A percentile compares a stretch with the other conserved stretches of the same genome.
phyloP scores from a whole-genome alignment of 768 basidiomycete genomes.

The Multifurca ochricompacta region DNA sequence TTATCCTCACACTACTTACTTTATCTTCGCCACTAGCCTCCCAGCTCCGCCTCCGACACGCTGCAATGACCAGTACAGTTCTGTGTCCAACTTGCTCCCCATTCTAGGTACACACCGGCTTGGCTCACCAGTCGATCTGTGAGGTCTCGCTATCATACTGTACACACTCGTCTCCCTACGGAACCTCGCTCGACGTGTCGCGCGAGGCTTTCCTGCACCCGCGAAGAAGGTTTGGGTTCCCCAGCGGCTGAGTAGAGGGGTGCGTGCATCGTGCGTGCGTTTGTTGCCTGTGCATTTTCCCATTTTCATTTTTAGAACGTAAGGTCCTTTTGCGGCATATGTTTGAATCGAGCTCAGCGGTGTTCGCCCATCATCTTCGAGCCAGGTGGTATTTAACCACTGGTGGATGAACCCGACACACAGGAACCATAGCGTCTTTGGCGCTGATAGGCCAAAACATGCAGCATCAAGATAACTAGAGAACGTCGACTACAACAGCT shows the following conservation, averaged over 20 bases:
- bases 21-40: background rate
- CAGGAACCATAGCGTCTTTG: background rate
- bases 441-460: background rate
- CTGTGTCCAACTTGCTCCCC: background rate
- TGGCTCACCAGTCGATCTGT: conserved; percentile 1
- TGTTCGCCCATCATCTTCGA: background rate
- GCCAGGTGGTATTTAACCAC: background rate
- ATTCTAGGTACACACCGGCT: background rate
- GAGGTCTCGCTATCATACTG: conserved; percentile 6
- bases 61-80: background rate
- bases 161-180: background rate
- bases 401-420: background rate
- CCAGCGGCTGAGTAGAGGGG: background rate
- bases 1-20: conserved; percentile 1
- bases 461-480: conserved; percentile 1
- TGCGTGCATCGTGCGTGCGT: background rate
- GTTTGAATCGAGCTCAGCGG: background rate
- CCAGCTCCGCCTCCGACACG: background rate
- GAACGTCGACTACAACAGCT: background rate
- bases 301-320: background rate
- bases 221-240: background rate
- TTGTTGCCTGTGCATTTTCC: background rate
- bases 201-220: background rate
- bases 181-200: background rate
- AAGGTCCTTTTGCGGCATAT: conserved; percentile 1